These are phyloP conservation scores for Colletotrichum liriopes DNA, from an alignment of 2,329 filamentous ascomycete species.

Conservation along the genomic window DNA sequence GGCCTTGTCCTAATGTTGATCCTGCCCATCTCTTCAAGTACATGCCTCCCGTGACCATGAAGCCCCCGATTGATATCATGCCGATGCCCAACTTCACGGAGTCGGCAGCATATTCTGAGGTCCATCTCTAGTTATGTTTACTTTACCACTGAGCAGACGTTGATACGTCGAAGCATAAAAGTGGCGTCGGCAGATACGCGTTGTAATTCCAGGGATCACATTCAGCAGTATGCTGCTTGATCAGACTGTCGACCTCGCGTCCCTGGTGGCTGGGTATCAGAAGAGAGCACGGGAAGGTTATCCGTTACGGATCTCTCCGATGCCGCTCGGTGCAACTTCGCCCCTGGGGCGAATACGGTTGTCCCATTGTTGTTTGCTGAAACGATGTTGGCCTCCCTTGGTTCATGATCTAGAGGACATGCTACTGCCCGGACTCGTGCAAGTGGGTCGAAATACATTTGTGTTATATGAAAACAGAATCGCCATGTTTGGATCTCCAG, in stretches of 20 bases:
- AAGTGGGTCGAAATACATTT: background rate
- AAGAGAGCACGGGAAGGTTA: background rate
- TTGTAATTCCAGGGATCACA: background rate
- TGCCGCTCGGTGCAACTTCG: too few species aligned
- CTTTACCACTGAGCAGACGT: background rate
- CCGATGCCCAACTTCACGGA: background rate
- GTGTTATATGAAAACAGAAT: background rate
- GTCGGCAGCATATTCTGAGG: background rate
- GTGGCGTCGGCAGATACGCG: too few species aligned
- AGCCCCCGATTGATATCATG: too few species aligned
- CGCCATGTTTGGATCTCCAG: slow-evolving; percentile 2
- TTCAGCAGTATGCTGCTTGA: background rate
- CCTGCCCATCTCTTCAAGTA: background rate
- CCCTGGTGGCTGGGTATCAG: too few species aligned
- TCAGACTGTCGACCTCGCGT: too few species aligned
- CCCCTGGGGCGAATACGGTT: background rate
- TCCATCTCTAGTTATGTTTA: background rate
- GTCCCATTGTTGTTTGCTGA: too few species aligned
- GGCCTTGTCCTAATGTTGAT: background rate
- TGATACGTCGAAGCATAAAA: too few species aligned
- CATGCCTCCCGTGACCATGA: background rate
- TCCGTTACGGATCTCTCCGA: background rate
- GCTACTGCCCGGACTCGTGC: background rate
- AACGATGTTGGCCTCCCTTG: background rate
- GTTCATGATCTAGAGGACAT: background rate